Base-by-base conservation (phyloP, 768 basidiomycete species). In the Russula ochroleuca region DNA sequence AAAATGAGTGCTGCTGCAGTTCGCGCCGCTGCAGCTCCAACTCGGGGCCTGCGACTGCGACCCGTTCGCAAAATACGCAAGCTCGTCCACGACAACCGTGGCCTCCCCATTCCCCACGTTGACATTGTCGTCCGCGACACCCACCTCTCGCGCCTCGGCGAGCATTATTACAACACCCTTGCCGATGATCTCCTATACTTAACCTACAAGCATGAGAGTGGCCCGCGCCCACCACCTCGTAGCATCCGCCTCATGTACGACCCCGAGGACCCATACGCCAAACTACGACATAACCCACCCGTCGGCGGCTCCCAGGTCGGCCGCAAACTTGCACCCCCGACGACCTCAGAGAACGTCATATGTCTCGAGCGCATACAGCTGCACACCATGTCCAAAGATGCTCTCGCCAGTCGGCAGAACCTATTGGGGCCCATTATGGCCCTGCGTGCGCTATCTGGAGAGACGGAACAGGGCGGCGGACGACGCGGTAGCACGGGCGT, bases 141-240 rank as follows among this genome's bases (percentile, higher is more conserved):
- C 62, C 83, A 85, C 6, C 80, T 82, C 62, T 87, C 83, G 66
- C 85, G 95, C 47, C 81, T 94, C 59, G 79, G 80, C 59, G 86
- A 92, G 66, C 93, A 98, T 78, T 98, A 97, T 78, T 73, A 90
- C 74, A 76, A 78, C 43, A 87, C 94, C 10, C 80, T 98, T 64
- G 84, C 85, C 23, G 89, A 94, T 74, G 83, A 98, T 77, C 79
- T 94, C 69, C 85, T 98, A 83, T 99, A 99, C 81, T 87, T 98
- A 82, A 89, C 88, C 58, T 97, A 98, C 78, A 78, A 82, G 55
- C 96, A 98, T 75, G 81, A 86, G 69, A 75, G 78, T 48, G 78
- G 74, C n/a, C 75, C 81, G 6, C 81, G 79, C 51, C 80, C 82
- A 14, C 76, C 80, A 13, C 79, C 79, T 10, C 82, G 85, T 63